Percentiles rank a stretch among this genome's conserved stretches.
Conservation (phyloP, 2,329 filamentous ascomycete genomes). For the Verticillium dahliae region DNA sequence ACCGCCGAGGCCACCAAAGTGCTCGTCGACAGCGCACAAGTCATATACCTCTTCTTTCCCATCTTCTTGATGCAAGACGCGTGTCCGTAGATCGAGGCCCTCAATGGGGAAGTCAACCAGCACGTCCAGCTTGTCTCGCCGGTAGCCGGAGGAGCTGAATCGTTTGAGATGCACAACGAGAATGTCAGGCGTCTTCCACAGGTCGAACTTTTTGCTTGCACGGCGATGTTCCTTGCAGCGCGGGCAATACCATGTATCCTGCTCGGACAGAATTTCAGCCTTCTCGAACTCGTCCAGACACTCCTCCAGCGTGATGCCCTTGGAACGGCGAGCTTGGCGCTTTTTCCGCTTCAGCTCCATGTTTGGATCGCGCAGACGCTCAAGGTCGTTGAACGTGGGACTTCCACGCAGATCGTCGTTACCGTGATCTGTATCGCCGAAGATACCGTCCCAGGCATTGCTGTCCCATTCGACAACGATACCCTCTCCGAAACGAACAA, state of each 20-base stretch:
- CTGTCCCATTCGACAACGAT: slow-evolving; percentile 82
- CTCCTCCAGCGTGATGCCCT: slow-evolving; percentile 78
- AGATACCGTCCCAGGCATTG: slow-evolving; percentile 64
- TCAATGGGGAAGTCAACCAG: slow-evolving; percentile 88
- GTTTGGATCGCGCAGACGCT: slow-evolving; percentile 54
- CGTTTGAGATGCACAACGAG: slow-evolving; percentile 92
- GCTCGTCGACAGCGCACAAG: slow-evolving; percentile 91
- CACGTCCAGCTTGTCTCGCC: slow-evolving; percentile 87
- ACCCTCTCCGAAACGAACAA: slow-evolving; percentile 76
- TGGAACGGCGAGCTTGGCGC: slow-evolving; percentile 46
- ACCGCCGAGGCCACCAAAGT: slow-evolving; percentile 87
- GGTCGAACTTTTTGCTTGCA: slow-evolving; percentile 91
- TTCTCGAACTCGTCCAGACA: slow-evolving; percentile 94
- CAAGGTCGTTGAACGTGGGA: slow-evolving; percentile 47
- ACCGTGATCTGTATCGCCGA: slow-evolving; percentile 34
- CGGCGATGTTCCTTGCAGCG: slow-evolving; percentile 89
- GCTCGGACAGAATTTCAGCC: slow-evolving; percentile 86
- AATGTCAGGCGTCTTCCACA: slow-evolving; percentile 96
- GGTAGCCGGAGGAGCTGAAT: slow-evolving; percentile 77
- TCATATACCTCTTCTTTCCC: slow-evolving; percentile 85
- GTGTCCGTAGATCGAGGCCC: slow-evolving; percentile 71
- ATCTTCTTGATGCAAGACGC: slow-evolving; percentile 73
- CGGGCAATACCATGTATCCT: slow-evolving; percentile 97
- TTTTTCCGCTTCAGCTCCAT: slow-evolving; percentile 57
- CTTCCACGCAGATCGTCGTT: slow-evolving; percentile 50